These are phyloP conservation scores for Xylogone sp. DNA, from an alignment of 2,329 filamentous ascomycete genomes.

Conservation along the genomic window DNA sequence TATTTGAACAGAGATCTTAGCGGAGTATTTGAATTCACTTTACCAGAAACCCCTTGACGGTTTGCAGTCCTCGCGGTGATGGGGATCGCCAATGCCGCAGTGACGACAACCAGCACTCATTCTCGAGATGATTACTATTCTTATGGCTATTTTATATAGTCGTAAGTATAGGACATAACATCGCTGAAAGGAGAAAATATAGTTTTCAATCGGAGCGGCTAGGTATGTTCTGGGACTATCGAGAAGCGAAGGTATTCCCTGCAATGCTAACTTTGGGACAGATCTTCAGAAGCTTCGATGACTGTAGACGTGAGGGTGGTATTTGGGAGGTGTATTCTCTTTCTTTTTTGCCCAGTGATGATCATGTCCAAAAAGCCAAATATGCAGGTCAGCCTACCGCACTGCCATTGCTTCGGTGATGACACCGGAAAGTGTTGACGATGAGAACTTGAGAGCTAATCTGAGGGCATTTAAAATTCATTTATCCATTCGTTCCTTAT, in stretches of 20 bases:
- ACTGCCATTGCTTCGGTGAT: slow-evolving; percentile 11
- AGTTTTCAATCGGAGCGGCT: slow-evolving; percentile 34
- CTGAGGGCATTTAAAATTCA: slow-evolving; percentile 26
- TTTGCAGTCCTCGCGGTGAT: neutral
- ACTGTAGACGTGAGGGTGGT: slow-evolving; percentile 8
- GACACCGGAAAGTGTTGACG: slow-evolving; percentile 27
- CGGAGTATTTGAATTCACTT: slow-evolving; percentile 11
- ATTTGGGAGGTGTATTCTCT: slow-evolving; percentile 10
- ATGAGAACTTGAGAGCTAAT: slow-evolving; percentile 37
- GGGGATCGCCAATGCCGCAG: slow-evolving; percentile 9
- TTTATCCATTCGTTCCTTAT: slow-evolving; percentile 6
- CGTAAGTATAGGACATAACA: slow-evolving; percentile 9
- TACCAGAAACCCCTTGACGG: neutral
- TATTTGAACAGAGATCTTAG: slow-evolving; percentile 34
- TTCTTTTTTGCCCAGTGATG: slow-evolving; percentile 29
- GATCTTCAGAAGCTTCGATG: slow-evolving; percentile 9
- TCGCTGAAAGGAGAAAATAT: slow-evolving; percentile 24
- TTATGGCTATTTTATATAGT: too few relatives aligned
- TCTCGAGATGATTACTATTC: slow-evolving; percentile 20
- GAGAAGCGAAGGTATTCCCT: too few relatives aligned
- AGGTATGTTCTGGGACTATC: slow-evolving; percentile 23
- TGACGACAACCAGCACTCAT: slow-evolving; percentile 27
- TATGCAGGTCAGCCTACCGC: slow-evolving; percentile 31
- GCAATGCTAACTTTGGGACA: neutral
- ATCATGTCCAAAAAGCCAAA: slow-evolving; percentile 35